Conservation (phyloP, 306 rosid genomes). For the Vigna reflexopilosa region DNA sequence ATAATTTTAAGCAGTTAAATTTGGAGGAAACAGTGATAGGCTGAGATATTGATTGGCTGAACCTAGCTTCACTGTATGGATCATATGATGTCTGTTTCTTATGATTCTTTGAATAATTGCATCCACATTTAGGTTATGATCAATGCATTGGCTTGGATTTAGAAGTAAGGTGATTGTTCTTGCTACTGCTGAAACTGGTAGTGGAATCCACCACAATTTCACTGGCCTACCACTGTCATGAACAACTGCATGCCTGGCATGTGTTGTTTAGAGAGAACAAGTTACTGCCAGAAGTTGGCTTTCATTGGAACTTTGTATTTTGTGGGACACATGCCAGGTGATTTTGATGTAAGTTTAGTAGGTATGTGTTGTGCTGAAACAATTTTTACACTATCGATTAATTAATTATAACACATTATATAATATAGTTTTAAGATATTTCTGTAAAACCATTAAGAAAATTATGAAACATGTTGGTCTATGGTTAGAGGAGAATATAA, state of each 20-base stretch:
- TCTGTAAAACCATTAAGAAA: too few species aligned
- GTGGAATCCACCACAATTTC: slow-evolving; percentile 39
- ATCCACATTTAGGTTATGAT: neutral
- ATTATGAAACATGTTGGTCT: too few species aligned
- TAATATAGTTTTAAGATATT: too few species aligned
- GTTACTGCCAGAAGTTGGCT: slow-evolving; percentile 34
- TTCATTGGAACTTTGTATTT: slow-evolving; percentile 13
- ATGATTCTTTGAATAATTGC: slow-evolving; percentile 8
- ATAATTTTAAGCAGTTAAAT: slow-evolving; percentile 18
- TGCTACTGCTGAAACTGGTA: slow-evolving; percentile 14
- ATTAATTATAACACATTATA: too few species aligned
- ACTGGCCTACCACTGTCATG: slow-evolving; percentile 45
- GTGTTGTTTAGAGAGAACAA: slow-evolving; percentile 30
- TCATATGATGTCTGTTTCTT: slow-evolving; percentile 28
- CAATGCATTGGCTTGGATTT: slow-evolving; percentile 13
- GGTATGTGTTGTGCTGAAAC: too few species aligned
- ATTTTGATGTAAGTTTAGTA: neutral
- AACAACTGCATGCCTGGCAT: slow-evolving; percentile 32
- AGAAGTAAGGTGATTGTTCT: slow-evolving; percentile 30
- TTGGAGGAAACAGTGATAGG: neutral
- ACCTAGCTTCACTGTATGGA: slow-evolving; percentile 1
- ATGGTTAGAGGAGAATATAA: too few species aligned
- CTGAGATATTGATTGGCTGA: slow-evolving; percentile 8
- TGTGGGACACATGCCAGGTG: slow-evolving; percentile 45
- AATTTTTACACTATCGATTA: too few species aligned